Base-by-base conservation (phyloP, 495 filamentous ascomycete genomes). In the Penicillium desertorum region DNA sequence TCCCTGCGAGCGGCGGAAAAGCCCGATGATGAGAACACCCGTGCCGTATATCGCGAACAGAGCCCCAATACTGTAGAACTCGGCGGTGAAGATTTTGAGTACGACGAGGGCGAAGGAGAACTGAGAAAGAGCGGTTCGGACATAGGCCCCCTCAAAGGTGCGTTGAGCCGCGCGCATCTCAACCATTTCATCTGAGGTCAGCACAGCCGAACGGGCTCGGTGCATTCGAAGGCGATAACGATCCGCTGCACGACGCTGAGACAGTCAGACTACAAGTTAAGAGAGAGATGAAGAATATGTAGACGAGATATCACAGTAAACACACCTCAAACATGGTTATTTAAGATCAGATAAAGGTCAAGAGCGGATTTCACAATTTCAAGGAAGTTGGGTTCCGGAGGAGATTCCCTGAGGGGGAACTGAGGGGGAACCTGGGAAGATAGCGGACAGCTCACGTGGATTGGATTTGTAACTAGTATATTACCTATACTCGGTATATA, bases 101-200 rank as follows among this genome's bases (percentile, higher is more conserved):
- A 98, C 88, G 57, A 98, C 85, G 17, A 98, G 86, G 43, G 93
- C 85, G 67, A 98, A 98, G 49, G 86, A 90, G 81, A 97, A 98
- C 71, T 97, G 92, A 3, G 87, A 88, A 32, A 98, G 85, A 0
- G 93, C 90, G 0, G 94, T 98, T 50, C 94, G 91, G 59, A 96
- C 85, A 74, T 98, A 98, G 32, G 94, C 95, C 1, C 94, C 94
- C 77, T 98, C 94, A 62, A 98, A 98, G 16, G 94, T 98, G 17
- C 94, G 83, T 71, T 98, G 94, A 5, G 92, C 88, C 0, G 93
- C 93, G 56, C 93, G 90, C 63, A 98, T 88, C 69, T 98, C 93
- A 51, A 96, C 89, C 11, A 98, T 83, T 68, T 98, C 94, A 59
- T 85, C 76, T 16, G 83, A 76, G 5, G 91, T 94, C 45, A 96